Conservation (phyloP, 2,329 filamentous ascomycete species). For the Clarireedia homoeocarpa region DNA sequence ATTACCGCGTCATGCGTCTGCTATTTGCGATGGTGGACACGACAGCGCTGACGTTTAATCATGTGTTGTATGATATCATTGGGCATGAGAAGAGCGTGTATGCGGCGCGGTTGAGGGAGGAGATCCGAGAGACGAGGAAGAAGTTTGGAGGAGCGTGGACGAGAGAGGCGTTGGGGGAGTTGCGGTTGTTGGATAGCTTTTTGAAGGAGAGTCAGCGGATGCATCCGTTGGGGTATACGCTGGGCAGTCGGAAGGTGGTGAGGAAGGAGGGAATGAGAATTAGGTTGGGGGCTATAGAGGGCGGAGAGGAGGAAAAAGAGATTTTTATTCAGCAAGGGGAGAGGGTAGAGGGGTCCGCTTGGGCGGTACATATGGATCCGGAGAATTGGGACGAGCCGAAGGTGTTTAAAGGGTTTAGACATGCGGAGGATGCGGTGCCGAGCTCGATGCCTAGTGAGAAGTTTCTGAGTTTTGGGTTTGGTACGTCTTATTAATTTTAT, state of each 20-base stretch:
- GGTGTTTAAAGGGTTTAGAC: constrained; percentile 1
- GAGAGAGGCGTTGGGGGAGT: background rate
- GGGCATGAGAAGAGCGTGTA: background rate
- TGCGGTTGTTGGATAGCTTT: background rate
- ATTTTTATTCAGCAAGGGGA: background rate
- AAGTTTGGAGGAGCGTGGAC: background rate
- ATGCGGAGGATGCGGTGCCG: background rate
- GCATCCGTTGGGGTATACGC: constrained; percentile 1
- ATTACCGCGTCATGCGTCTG: background rate
- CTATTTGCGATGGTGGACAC: constrained; percentile 5
- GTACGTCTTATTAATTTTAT: background rate
- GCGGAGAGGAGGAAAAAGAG: background rate
- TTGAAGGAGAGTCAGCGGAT: constrained; percentile 6
- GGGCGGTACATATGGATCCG: constrained; percentile 1
- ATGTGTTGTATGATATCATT: constrained; percentile 3
- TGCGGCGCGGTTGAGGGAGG: background rate
- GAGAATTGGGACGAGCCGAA: background rate
- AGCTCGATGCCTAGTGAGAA: background rate
- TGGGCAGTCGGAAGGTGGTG: constrained; percentile 3
- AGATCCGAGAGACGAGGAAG: background rate
- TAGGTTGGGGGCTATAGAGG: background rate
- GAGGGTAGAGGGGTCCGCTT: background rate
- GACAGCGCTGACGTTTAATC: constrained; percentile 1
- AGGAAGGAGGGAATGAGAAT: background rate
- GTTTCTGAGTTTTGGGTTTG: constrained; percentile 6